Evolutionary conservation across 345 rosid species (phyloP).

Genomic region (Ceriops decandra): DNA sequence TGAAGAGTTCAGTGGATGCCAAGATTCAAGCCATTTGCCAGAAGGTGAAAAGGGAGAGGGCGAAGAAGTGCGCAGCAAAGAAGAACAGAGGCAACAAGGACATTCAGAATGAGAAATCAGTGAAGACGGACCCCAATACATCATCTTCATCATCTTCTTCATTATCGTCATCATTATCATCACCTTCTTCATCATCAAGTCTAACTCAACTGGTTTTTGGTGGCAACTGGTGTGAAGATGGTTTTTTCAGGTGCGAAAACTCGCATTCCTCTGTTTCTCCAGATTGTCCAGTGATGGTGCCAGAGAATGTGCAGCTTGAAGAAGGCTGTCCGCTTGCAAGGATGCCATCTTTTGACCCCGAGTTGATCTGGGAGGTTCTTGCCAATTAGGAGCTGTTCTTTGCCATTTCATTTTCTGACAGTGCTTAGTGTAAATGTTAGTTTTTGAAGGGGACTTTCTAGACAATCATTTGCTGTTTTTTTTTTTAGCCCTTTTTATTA

Average conservation of each 20-base stretch:
- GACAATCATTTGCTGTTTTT: background rate
- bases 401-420: background rate
- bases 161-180: conserved; percentile 24
- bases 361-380: conserved; percentile 88
- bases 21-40: conserved; percentile 90
- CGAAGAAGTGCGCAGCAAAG: conserved; percentile 46
- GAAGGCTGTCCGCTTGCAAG: conserved; percentile 65
- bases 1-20: conserved; percentile 69
- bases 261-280: conserved; percentile 47
- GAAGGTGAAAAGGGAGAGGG: conserved; percentile 61
- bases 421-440: conserved; percentile 12
- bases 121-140: conserved; percentile 32
- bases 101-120: conserved; percentile 12
- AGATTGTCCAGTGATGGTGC: conserved; percentile 22
- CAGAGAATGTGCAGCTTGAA: conserved; percentile 32
- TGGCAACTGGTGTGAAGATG: conserved; percentile 46
- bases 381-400: conserved; percentile 44
- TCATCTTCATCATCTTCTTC: conserved; percentile 19
- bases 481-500: conserved; percentile 1
- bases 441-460: background rate
- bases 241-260: conserved; percentile 43
- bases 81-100: conserved; percentile 13
- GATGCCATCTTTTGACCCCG: conserved; percentile 89
- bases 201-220: conserved; percentile 31
- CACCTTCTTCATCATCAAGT: conserved; percentile 18